Evolutionary conservation across 2,329 filamentous ascomycete species (phyloP).

Genomic region (Amauroascus niger): DNA sequence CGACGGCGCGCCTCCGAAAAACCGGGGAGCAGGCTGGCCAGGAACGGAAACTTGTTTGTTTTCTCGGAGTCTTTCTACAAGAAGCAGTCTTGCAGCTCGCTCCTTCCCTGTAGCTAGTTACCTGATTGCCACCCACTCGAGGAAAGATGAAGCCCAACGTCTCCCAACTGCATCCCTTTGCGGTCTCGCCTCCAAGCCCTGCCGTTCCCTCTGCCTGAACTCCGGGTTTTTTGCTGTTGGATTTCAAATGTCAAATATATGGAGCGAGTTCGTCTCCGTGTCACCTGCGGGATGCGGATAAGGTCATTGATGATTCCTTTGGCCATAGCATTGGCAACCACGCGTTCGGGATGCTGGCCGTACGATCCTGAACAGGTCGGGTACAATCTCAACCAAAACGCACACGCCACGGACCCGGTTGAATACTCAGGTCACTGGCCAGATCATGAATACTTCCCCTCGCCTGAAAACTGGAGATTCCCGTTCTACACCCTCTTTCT

Average conservation of each 20-base stretch:
- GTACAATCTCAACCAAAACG: constrained; percentile 54
- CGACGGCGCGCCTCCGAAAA: no score
- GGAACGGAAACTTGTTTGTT: no score
- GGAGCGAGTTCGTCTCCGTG: background rate
- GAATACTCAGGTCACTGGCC: constrained; percentile 51
- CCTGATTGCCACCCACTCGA: background rate
- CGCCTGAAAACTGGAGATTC: constrained; percentile 54
- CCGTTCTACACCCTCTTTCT: constrained; percentile 57
- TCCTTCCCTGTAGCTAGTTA: background rate
- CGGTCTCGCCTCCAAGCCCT: background rate
- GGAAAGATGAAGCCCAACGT: no score
- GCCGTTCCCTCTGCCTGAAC: background rate
- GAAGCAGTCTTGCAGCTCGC: background rate
- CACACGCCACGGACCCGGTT: constrained; percentile 45
- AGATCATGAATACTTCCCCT: constrained; percentile 45
- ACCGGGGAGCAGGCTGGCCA: no score
- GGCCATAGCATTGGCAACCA: constrained; percentile 25
- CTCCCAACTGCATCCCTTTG: background rate
- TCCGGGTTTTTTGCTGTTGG: background rate
- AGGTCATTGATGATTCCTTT: constrained; percentile 20
- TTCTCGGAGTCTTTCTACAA: no score
- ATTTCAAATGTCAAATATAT: background rate
- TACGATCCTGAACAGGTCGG: constrained; percentile 44
- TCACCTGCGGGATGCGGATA: constrained; percentile 26
- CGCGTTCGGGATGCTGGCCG: constrained; percentile 27